Evolutionary conservation across 164 flowering plant species (phyloP).

Genomic region (Amborella trichopoda): DNA sequence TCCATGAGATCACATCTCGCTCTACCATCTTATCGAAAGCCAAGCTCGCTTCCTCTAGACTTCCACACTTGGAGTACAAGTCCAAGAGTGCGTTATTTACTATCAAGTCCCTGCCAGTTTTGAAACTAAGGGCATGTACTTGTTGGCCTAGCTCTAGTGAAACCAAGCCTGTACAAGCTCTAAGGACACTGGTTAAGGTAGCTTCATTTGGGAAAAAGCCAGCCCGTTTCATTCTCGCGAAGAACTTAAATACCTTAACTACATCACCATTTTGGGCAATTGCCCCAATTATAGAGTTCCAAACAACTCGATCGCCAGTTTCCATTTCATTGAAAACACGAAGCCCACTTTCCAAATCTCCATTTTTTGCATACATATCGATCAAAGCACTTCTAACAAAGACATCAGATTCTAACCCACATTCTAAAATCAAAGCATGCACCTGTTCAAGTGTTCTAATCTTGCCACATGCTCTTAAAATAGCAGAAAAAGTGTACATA

Average conservation of each 20-base stretch:
- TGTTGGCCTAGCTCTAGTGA: slow-evolving; percentile 74
- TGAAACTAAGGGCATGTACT: slow-evolving; percentile 72
- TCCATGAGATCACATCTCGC: slow-evolving; percentile 84
- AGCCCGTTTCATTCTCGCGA: slow-evolving; percentile 53
- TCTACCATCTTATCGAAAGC: slow-evolving; percentile 39
- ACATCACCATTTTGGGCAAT: slow-evolving; percentile 69
- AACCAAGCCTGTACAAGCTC: slow-evolving; percentile 67
- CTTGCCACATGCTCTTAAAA: slow-evolving; percentile 56
- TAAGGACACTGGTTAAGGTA: slow-evolving; percentile 59
- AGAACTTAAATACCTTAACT: slow-evolving; percentile 52
- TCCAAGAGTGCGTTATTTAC: slow-evolving; percentile 76
- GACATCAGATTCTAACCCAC: slow-evolving; percentile 63
- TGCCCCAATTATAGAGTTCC: slow-evolving; percentile 77
- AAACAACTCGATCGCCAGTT: slow-evolving; percentile 65
- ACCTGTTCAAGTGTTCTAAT: slow-evolving; percentile 34
- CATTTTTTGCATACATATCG: slow-evolving; percentile 66
- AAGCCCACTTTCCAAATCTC: slow-evolving; percentile 31
- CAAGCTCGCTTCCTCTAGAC: slow-evolving; percentile 54
- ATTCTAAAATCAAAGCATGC: slow-evolving; percentile 43
- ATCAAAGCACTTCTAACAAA: slow-evolving; percentile 75
- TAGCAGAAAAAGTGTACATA: slow-evolving; percentile 66
- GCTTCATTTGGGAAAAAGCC: slow-evolving; percentile 56
- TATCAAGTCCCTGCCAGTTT: slow-evolving; percentile 52
- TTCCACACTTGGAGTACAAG: slow-evolving; percentile 94
- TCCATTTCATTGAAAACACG: slow-evolving; percentile 56